Percentiles rank a stretch among this genome's conserved stretches.
These are phyloP conservation scores for Bryoglossum gracile DNA, from an alignment of 495 filamentous ascomycete species.

Conservation along the genomic window DNA sequence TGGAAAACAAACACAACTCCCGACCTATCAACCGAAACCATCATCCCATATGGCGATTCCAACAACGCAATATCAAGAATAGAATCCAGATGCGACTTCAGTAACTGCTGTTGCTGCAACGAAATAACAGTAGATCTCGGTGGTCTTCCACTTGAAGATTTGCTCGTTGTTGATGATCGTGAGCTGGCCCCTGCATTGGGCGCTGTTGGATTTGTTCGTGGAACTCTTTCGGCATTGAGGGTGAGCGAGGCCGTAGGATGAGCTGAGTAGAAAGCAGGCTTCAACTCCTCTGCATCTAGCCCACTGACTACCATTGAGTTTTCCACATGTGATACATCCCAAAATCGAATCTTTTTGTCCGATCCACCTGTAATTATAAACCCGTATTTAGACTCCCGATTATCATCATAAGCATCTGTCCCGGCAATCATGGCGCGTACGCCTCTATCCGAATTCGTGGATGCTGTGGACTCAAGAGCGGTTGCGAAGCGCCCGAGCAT, in stretches of 20 bases:
- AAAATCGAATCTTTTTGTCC: constrained; percentile 87
- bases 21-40: constrained; percentile 81
- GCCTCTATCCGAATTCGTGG: constrained; percentile 43
- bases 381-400: constrained; percentile 48
- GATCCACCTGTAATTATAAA: constrained; percentile 84
- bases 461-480: constrained; percentile 48
- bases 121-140: constrained; percentile 82
- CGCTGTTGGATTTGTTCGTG: constrained; percentile 35
- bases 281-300: constrained; percentile 58
- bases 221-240: constrained; percentile 64
- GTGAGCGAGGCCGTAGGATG: constrained; percentile 62
- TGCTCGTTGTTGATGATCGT: constrained; percentile 28
- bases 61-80: constrained; percentile 83
- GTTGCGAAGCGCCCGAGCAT: constrained; percentile 86
- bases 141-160: constrained; percentile 36
- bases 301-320: constrained; percentile 74
- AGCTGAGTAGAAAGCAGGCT: constrained; percentile 62
- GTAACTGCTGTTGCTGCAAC: constrained; percentile 74
- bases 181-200: constrained; percentile 34
- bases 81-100: constrained; percentile 81
- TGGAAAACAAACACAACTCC: constrained; percentile 89
- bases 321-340: constrained; percentile 74
- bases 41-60: constrained; percentile 87
- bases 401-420: constrained; percentile 47
- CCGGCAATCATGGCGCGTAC: constrained; percentile 54